Evolutionary conservation across 2,329 filamentous ascomycete species (phyloP), one percentile per base, ranked within the genome.

Genomic region (Paraphoma sp.): DNA sequence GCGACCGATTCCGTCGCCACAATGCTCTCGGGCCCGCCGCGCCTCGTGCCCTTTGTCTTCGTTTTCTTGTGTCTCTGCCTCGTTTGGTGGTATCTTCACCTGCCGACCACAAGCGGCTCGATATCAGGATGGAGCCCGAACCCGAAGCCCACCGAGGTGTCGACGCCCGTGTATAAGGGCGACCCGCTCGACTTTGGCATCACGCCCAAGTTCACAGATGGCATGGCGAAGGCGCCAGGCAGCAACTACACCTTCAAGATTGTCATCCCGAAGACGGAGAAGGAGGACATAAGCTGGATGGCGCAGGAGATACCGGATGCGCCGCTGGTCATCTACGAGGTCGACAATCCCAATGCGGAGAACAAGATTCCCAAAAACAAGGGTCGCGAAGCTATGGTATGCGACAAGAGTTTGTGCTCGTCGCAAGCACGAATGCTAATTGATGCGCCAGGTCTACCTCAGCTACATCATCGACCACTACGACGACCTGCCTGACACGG

Each of bases 391-490:
- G 84, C 84, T 23, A 87, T 88, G 72, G 72, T 75, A 67, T 12
- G 72, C 36, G 31, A 23, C 18, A 2, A 23, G n/a, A 8, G 23
- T 12, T n/a, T 44, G 16, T 12, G 3, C 5, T n/a, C 8, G 11
- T n/a, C 11, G 28, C 4, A n/a, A 4, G 41, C 16, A 38, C 14
- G 45, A 49, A 56, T 8, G 55, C 56, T 65, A 49, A 63, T 33
- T 6, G 6, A 23, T 7, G 16, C 48, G 36, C 41, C 53, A 76
- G 73, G 72, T 75, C 45, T 88, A 88, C 69, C 77, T 88, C 46
- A 84, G 84, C 43, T 88, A 85, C 71, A 83, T 88, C 58, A 85
- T 88, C 68, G 84, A 88, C 60, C 80, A 86, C 68, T 89, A 88
- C 71, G 76, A 87, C 43, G 73, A 81, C 11, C 79, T 88, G 2